These are phyloP conservation scores for Hyphodiscus hymeniophilus DNA, from an alignment of 495 filamentous ascomycete species.

Conservation along the genomic window DNA sequence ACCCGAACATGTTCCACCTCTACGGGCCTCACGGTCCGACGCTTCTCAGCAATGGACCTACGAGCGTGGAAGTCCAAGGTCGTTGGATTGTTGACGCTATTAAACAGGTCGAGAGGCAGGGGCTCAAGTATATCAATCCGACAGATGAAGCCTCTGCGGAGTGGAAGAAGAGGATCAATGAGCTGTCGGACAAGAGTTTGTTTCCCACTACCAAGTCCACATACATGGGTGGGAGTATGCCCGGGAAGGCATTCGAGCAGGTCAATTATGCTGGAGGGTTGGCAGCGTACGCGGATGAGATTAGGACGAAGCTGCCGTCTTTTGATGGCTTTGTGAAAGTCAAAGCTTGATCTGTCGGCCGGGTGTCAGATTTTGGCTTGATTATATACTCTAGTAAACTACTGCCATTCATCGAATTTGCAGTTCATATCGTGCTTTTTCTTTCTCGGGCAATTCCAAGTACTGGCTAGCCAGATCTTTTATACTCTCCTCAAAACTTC, in stretches of 20 bases:
- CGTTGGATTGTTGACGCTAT: constrained; percentile 43
- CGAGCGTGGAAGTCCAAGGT: constrained; percentile 41
- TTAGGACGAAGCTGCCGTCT: constrained; percentile 24
- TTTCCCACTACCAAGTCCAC: constrained; percentile 37
- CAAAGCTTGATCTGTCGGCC: background rate
- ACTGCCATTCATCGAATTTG: no score
- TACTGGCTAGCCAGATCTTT: background rate
- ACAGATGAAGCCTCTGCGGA: constrained; percentile 33
- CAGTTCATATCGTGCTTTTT: no score
- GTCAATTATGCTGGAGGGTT: constrained; percentile 36
- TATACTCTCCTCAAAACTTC: background rate
- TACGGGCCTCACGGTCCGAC: constrained; percentile 32
- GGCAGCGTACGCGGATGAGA: constrained; percentile 29
- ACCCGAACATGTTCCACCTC: constrained; percentile 41
- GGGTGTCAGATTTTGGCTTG: no score
- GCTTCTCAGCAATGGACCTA: constrained; percentile 44
- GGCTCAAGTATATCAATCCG: constrained; percentile 39
- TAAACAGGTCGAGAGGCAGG: constrained; percentile 30
- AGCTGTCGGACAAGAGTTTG: constrained; percentile 35
- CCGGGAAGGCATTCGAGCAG: constrained; percentile 40
- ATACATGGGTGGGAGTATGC: constrained; percentile 46
- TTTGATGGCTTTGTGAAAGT: constrained; percentile 29
- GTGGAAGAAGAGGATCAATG: constrained; percentile 37
- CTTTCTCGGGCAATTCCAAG: background rate
- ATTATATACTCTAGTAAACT: no score